Base-by-base conservation (phyloP, 2,329 filamentous ascomycete genomes). In the Apiospora marii region DNA sequence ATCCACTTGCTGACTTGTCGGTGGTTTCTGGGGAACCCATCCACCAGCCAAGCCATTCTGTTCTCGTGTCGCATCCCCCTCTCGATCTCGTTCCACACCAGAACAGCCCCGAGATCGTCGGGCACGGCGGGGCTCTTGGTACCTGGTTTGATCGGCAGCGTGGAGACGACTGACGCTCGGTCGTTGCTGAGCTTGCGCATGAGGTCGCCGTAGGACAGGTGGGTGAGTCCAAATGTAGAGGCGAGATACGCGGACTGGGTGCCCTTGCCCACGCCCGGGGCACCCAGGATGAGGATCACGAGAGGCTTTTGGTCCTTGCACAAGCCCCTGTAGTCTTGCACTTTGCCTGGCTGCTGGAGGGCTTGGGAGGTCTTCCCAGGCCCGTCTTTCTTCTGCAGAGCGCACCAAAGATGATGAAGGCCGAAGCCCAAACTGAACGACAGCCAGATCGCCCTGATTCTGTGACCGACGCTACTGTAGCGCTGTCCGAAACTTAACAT, bases 151-250 rank as follows among this genome's bases (percentile, higher is more conserved):
- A 61, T 16, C 5, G 53, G 53, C 16, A 61, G 27, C 7, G 30
- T 61, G 53, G 53, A 61, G 30, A 61, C 53, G 14, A 37, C 30
- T 7, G 53, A 61, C 10, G 30, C 27, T 5, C 8, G 8, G 6
- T 61, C 53, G 16, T 61, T 30, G 2, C 53, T 19, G 30, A 61
- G 53, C 53, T 19, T 37, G 2, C 76, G 76, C 7, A 76, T 19
- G 14, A 78, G 44, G 24, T 78, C 76, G 24, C 77, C 77, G 61
- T 77, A 79, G 3, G 77, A 78, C 27, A 79, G 72, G 71, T 78
- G 75, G 5, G 76, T 76, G 8, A 77, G 67, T 14, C 72, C 64
- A 44, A 76, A 73, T 10, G 67, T 49, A 10, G 49, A 51, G 48
- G 68, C 68, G 2, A 79, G 74, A 19, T 49, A 72, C 1, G 30